phyloP scores from a whole-genome alignment of 1,284 basidiomycete species.

The Agaricales sp. region DNA sequence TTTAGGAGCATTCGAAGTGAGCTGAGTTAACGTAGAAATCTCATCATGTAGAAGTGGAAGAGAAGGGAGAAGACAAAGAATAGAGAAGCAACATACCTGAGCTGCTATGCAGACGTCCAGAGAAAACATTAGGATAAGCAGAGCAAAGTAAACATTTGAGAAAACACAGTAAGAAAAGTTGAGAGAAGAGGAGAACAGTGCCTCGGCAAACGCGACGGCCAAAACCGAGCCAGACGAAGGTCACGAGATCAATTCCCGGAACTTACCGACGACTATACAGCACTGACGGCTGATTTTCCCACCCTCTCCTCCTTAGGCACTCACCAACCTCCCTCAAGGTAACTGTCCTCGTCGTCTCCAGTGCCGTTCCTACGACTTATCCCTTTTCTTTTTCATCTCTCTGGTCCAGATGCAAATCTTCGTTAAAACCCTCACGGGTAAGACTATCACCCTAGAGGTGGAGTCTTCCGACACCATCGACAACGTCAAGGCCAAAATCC shows the following conservation, averaged over 20 bases:
- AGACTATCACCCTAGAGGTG: conserved; percentile 98
- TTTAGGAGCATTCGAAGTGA: conserved; percentile 47
- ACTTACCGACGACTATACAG: conserved; percentile 30
- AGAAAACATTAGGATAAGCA: no score
- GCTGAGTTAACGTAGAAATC: conserved; percentile 44
- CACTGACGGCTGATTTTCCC: conserved; percentile 13
- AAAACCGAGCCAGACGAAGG: background rate
- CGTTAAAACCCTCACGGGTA: conserved; percentile 94
- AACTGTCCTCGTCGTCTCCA: conserved; percentile 10
- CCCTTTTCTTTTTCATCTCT: conserved; percentile 15
- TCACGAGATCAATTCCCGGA: background rate
- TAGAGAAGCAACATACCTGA: conserved; percentile 5
- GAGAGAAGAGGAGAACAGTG: conserved; percentile 23
- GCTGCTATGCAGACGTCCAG: no score
- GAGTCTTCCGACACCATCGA: conserved; percentile 95
- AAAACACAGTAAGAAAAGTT: conserved; percentile 27
- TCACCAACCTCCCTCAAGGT: conserved; percentile 11
- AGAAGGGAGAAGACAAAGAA: conserved; percentile 9
- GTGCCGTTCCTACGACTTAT: conserved; percentile 9
- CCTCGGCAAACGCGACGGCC: no score
- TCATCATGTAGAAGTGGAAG: conserved; percentile 28
- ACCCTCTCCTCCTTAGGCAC: conserved; percentile 10
- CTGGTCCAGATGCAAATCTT: conserved; percentile 75
- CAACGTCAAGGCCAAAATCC: conserved; percentile 88
- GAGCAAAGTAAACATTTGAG: conserved; percentile 7